Base-by-base conservation (phyloP, 2,329 filamentous ascomycete genomes). In the Colletotrichum noveboracense region DNA sequence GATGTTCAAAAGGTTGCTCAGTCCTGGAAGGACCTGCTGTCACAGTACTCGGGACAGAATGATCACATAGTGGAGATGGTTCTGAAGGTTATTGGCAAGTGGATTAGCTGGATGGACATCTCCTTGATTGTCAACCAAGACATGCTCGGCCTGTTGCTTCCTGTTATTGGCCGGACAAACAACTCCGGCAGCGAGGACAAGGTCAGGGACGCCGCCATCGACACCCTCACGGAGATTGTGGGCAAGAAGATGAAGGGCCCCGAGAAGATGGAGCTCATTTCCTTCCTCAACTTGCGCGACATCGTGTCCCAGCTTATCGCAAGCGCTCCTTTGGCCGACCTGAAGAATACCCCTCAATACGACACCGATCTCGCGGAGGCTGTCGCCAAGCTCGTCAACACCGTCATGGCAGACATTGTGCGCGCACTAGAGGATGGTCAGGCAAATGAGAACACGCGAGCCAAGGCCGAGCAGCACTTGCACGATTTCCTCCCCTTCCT, bases 31-130 rank as follows among this genome's bases (percentile, higher is more conserved):
- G 94, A 98, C 81, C 94, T 99, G 60, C 89, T 99, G 71, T 89
- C 92, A 13, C 92, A 93, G 80, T 98, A 96, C 90, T 89, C 90
- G 78, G 91, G 91, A 81, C 89, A 92, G 73, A 91, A 94, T 79
- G 93, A 96, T 81, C 84, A 86, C 56, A 90, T 98, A 74, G 90
- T 98, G 58, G 96, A 98, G 84, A 93, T 97, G 89, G 96, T 95
- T 80, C 89, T 99, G 69, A 95, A 94, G 85, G 94, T 96, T n/a
- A 92, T 99, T 78, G 96, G 95, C 48, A 97, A 96, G 84, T 99
- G 97, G 96, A 96, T 98, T 76, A 97, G 96, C 89, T 99, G 97
- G 97, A 98, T 97, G 81, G 97, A 98, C 82, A 98, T 99, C 80
- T 94, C 94, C 66, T 89, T 99, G 73, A 93, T 99, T 60, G 95